Conservation (phyloP, 2,329 filamentous ascomycete species). For the Myotisia sp. region DNA sequence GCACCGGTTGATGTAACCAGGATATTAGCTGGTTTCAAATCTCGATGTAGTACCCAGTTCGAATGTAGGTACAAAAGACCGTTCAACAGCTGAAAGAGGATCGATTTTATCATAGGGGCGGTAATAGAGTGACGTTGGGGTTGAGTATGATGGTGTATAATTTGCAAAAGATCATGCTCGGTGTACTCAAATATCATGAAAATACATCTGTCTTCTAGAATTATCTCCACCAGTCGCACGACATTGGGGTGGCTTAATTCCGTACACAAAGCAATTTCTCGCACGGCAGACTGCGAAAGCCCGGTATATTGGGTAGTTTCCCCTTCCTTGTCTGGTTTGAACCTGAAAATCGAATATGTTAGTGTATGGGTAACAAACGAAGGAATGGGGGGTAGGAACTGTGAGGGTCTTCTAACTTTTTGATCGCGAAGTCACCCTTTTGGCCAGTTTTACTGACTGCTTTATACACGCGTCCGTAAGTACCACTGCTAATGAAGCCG, state of each 20-base stretch:
- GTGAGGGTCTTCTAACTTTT: conserved; percentile 51
- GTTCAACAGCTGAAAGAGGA: conserved; percentile 90
- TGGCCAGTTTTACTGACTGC: conserved; percentile 61
- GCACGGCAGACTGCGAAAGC: conserved; percentile 90
- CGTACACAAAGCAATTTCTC: conserved; percentile 93
- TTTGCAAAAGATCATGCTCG: conserved; percentile 91
- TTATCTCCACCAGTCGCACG: conserved; percentile 83
- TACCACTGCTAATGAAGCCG: conserved; percentile 95
- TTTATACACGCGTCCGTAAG: conserved; percentile 97
- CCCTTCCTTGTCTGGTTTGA: conserved; percentile 97
- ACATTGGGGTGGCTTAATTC: conserved; percentile 82
- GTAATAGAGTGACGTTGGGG: conserved; percentile 79
- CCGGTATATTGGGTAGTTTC: conserved; percentile 90
- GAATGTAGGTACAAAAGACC: conserved; percentile 87
- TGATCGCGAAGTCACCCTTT: conserved; percentile 85
- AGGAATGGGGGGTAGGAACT: not conserved
- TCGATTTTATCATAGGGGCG: conserved; percentile 75
- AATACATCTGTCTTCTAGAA: conserved; percentile 96
- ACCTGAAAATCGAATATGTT: conserved; percentile 28
- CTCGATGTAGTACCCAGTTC: conserved; percentile 94
- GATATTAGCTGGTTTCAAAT: conserved; percentile 96
- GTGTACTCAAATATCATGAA: conserved; percentile 99
- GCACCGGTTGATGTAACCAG: conserved; percentile 86
- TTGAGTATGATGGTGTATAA: conserved; percentile 94
- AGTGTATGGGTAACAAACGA: not conserved